These are phyloP conservation scores for Phytophthora tubulina DNA, from an alignment of 352 stramenopile genomes.

Conservation along the genomic window DNA sequence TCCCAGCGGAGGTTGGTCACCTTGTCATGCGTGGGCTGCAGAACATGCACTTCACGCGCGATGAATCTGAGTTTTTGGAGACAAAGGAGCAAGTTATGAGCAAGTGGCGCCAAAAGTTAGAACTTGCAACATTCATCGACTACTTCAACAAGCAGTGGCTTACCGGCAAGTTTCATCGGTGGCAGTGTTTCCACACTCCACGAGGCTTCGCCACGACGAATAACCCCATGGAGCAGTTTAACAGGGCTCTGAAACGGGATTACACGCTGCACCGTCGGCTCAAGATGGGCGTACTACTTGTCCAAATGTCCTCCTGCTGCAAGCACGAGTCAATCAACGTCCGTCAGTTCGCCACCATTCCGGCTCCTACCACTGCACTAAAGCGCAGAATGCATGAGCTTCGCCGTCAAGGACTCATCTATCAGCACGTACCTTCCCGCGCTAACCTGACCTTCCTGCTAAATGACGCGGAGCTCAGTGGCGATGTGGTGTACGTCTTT, in stretches of 20 bases:
- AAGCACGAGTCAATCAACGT: slow-evolving; percentile 2
- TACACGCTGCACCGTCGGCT: slow-evolving; percentile 12
- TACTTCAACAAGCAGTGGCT: slow-evolving; percentile 21
- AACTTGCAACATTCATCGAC: background rate
- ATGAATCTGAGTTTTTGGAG: background rate
- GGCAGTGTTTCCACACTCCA: slow-evolving; percentile 1
- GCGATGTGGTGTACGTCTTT: background rate
- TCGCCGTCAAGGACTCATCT: background rate
- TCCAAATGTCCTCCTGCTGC: slow-evolving; percentile 3
- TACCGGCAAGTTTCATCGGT: slow-evolving; percentile 3
- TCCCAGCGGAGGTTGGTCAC: background rate
- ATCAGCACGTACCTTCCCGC: background rate
- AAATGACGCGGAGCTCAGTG: background rate
- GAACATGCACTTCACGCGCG: slow-evolving; percentile 1
- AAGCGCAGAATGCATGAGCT: slow-evolving; percentile 2
- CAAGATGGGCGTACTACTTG: slow-evolving; percentile 6
- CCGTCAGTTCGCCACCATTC: background rate
- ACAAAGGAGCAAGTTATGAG: slow-evolving; percentile 5
- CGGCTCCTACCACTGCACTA: background rate
- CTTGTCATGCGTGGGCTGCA: slow-evolving; percentile 1
- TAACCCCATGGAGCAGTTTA: slow-evolving; percentile 16
- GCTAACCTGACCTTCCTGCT: background rate
- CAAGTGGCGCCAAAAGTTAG: background rate
- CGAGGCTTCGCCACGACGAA: slow-evolving; percentile 15
- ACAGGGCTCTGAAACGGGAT: background rate